These are phyloP conservation scores for Cucurbitaria berberidis DNA, from an alignment of 2,329 filamentous ascomycete species.

Conservation along the genomic window DNA sequence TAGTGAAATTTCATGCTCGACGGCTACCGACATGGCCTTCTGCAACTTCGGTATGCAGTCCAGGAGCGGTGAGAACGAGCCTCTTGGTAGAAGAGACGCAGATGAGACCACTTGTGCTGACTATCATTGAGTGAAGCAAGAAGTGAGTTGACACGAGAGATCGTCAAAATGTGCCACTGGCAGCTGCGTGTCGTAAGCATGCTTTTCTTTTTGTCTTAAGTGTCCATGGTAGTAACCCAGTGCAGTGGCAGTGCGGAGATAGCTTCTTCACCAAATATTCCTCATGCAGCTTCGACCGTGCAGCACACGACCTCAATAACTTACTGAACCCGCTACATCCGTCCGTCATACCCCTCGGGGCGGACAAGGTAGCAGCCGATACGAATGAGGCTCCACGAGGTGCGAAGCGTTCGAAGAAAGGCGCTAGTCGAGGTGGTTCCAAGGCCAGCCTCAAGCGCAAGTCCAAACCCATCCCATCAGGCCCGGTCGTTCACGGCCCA, in stretches of 20 bases:
- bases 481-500: neutral
- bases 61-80: conserved; percentile 16
- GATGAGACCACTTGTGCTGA: neutral
- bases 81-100: neutral
- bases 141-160: neutral
- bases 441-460: neutral
- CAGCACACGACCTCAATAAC: conserved; percentile 20
- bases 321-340: conserved; percentile 32
- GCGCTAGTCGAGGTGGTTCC: neutral
- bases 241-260: conserved; percentile 35
- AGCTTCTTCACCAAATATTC: conserved; percentile 38
- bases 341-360: conserved; percentile 21
- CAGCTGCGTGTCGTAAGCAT: conserved; percentile 24
- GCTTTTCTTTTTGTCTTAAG: neutral
- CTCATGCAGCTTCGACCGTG: conserved; percentile 34
- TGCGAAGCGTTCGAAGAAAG: neutral
- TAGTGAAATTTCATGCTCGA: neutral
- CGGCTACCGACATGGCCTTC: conserved; percentile 10
- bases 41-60: conserved; percentile 6
- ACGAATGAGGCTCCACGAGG: conserved; percentile 1
- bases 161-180: conserved; percentile 36
- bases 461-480: neutral
- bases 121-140: neutral
- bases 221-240: conserved; percentile 7
- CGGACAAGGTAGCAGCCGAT: conserved; percentile 1